Conservation (phyloP, 345 rosid species). For the Nephelium lappaceum region DNA sequence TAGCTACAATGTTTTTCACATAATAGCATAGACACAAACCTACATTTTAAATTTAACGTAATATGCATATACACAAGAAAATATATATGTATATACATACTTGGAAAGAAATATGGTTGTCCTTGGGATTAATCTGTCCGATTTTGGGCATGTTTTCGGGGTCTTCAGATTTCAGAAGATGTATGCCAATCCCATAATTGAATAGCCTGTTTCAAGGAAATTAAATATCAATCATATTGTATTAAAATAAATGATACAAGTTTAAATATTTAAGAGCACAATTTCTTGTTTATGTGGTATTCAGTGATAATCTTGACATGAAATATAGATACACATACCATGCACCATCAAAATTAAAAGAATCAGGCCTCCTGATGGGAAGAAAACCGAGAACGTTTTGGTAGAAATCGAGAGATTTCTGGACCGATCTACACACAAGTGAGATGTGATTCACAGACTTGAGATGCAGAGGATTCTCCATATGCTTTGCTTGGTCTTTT, state of each 20-base stretch:
- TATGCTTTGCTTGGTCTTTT: conserved; percentile 26
- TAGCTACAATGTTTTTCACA: not conserved
- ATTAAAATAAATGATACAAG: not conserved
- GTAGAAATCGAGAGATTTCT: conserved; percentile 65
- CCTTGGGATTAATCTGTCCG: conserved; percentile 57
- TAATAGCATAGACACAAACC: not conserved
- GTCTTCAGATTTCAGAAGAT: conserved; percentile 57
- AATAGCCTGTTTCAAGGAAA: conserved; percentile 52
- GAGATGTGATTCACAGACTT: conserved; percentile 81
- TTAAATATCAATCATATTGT: not conserved
- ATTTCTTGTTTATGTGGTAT: no score
- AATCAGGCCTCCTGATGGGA: conserved; percentile 67
- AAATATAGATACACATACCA: conserved; percentile 40
- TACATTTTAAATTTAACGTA: not conserved
- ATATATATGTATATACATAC: conserved; percentile 23
- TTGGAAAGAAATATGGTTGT: conserved; percentile 82
- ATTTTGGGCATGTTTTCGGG: conserved; percentile 57
- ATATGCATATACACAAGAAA: not conserved
- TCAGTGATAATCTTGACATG: no score
- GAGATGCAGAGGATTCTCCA: conserved; percentile 59
- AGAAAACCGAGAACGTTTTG: conserved; percentile 70
- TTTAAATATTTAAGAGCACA: no score
- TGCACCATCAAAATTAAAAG: conserved; percentile 72
- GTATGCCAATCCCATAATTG: conserved; percentile 72
- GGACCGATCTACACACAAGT: conserved; percentile 60